Evolutionary conservation across 2,329 filamentous ascomycete genomes (phyloP).

Genomic region (Aureobasidium sp.): DNA sequence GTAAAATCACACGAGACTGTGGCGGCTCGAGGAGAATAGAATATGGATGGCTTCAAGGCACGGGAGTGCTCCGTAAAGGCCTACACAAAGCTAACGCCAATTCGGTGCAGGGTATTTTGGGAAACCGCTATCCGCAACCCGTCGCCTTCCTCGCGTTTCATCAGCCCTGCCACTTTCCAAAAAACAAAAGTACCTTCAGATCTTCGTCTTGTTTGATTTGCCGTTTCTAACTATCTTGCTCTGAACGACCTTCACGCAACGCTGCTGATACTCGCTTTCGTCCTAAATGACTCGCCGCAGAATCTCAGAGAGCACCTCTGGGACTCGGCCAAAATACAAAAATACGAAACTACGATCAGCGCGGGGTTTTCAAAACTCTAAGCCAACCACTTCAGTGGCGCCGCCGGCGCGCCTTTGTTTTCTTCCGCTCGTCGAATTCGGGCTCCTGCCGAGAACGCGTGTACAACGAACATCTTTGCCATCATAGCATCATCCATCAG

Average conservation of each 20-base stretch:
- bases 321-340: not conserved
- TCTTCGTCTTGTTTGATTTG: not conserved
- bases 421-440: not conserved
- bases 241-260: not conserved
- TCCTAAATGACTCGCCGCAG: not conserved
- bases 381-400: not conserved
- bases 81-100: not conserved
- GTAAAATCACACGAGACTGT: constrained; percentile 1
- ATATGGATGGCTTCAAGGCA: not conserved
- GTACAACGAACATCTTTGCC: not conserved
- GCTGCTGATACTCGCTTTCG: not conserved
- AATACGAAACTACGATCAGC: not conserved
- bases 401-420: not conserved
- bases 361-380: not conserved
- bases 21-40: not conserved
- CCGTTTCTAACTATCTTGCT: not conserved
- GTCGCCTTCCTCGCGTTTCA: not conserved
- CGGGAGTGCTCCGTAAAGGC: not conserved
- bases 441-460: not conserved
- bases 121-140: not conserved
- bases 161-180: not conserved
- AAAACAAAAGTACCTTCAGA: not conserved
- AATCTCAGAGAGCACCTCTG: not conserved
- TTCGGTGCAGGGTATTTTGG: not conserved
- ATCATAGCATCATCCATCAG: not conserved